Evolutionary conservation across 2,329 filamentous ascomycete species (phyloP), one percentile per base, ranked within the genome.

Genomic region (Colletotrichum filicis): DNA sequence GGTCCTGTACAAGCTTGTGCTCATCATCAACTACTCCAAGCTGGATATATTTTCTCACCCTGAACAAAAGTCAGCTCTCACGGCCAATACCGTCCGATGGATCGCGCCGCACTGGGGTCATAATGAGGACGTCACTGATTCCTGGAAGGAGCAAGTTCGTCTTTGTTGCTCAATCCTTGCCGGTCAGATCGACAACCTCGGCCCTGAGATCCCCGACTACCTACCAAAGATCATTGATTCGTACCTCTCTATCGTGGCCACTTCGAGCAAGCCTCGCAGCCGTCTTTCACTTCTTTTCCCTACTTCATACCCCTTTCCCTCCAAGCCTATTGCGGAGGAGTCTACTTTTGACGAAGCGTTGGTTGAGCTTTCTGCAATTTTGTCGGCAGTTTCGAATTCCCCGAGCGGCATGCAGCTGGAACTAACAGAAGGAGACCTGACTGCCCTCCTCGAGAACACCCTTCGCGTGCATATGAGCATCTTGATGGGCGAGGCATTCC

Each of bases 81-180:
- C 93, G 74, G 89, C 92, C 58, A 97, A 95, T 78, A 98, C 95
- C 4, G 92, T 95, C 57, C 88, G 93, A 74, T 99, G 97, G 97
- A 92, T 99, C 71, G 92, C 92, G 14, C 95, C 96, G 4, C 95
- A 98, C 82, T 99, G 97, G 97, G 96, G 96, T 14, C 90, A 91
- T 74, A 90, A 89, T 0, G 88, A 90, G 4, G 87, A 92, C 32
- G 90, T 96, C 11, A 95, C 91, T 3, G 92, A 95, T 46, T 94
- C 97, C 79, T 98, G 95, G 91, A 93, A 93, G 75, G 95, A 98
- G 26, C 97, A 98, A 83, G 94, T 98, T 22, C 93, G 97, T 19
- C 86, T 99, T 19, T 98, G 96, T 82, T 98, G 95, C 83, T 97
- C 96, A 1, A 93, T 99, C 42, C 88, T 99, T 46, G 94, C 96